Conservation (phyloP, 208 protist species). For the Crithidia bombi region DNA sequence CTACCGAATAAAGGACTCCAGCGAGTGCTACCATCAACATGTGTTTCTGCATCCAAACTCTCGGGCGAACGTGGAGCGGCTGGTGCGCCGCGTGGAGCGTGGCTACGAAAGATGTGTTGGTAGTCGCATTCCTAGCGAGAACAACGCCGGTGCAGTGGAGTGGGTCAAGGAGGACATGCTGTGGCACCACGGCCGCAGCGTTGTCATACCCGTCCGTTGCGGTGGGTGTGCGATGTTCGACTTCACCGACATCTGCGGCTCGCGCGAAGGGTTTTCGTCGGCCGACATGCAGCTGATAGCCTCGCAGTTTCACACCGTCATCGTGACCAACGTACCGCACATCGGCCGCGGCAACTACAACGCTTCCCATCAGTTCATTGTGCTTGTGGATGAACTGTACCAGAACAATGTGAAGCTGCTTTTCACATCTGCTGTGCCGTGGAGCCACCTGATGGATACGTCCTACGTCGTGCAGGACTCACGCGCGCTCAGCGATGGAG, state of each 20-base stretch:
- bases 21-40: conserved; percentile 46
- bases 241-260: conserved; percentile 79
- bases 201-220: conserved; percentile 71
- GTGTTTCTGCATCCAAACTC: conserved; percentile 76
- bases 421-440: conserved; percentile 77
- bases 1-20: conserved; percentile 50
- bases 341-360: conserved; percentile 68
- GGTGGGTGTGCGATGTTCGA: conserved; percentile 80
- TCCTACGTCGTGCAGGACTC: conserved; percentile 7
- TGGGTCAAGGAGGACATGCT: conserved; percentile 60
- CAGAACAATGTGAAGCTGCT: conserved; percentile 90
- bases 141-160: neutral
- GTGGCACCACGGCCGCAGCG: conserved; percentile 70
- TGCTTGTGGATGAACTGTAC: conserved; percentile 90
- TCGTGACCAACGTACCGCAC: conserved; percentile 82
- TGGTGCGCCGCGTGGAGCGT: conserved; percentile 62
- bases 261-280: conserved; percentile 47
- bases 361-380: conserved; percentile 82
- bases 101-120: conserved; percentile 15
- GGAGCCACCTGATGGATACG: conserved; percentile 58
- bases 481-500: conserved; percentile 7
- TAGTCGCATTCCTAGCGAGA: neutral
- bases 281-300: conserved; percentile 82
- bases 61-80: conserved; percentile 40
- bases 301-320: conserved; percentile 72